These are phyloP conservation scores for Trichoderma atroviride DNA, from an alignment of 2,329 filamentous ascomycete genomes.

Conservation along the genomic window DNA sequence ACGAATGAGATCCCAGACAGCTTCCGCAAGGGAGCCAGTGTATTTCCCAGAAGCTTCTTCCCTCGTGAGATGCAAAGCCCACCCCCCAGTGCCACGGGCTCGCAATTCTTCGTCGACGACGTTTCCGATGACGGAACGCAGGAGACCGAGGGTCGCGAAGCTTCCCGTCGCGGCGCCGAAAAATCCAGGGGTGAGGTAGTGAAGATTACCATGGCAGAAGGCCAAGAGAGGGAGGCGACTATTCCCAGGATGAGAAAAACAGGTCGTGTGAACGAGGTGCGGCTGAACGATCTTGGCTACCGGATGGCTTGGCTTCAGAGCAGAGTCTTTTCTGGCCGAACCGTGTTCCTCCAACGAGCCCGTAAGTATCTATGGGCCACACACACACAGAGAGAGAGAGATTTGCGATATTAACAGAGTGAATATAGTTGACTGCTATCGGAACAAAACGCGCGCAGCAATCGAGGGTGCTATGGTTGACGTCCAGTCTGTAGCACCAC, in stretches of 20 bases:
- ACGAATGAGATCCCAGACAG: constrained; percentile 96
- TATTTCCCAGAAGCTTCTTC: constrained; percentile 90
- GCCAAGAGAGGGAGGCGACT: constrained; percentile 70
- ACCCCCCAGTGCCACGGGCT: constrained; percentile 73
- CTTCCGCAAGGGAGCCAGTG: constrained; percentile 85
- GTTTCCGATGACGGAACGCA: constrained; percentile 58
- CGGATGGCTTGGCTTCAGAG: constrained; percentile 97
- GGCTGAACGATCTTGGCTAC: constrained; percentile 89
- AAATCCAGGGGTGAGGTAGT: constrained; percentile 49
- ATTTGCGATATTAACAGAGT: background rate
- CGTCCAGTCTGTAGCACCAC: constrained; percentile 70
- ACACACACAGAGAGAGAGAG: background rate
- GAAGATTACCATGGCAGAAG: constrained; percentile 67
- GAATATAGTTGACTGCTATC: constrained; percentile 81
- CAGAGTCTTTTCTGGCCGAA: constrained; percentile 82
- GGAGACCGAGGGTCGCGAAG: constrained; percentile 52
- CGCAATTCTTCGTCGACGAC: constrained; percentile 73
- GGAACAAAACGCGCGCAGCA: constrained; percentile 83
- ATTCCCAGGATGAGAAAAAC: constrained; percentile 73
- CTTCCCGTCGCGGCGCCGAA: constrained; percentile 41
- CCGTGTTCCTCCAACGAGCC: constrained; percentile 86
- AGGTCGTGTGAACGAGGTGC: constrained; percentile 78
- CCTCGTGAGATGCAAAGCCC: constrained; percentile 90
- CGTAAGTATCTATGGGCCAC: constrained; percentile 60
- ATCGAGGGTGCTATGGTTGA: constrained; percentile 81